These are phyloP conservation scores for Dionaea muscipula DNA, from an alignment of 179 eudicot genomes.

Conservation along the genomic window DNA sequence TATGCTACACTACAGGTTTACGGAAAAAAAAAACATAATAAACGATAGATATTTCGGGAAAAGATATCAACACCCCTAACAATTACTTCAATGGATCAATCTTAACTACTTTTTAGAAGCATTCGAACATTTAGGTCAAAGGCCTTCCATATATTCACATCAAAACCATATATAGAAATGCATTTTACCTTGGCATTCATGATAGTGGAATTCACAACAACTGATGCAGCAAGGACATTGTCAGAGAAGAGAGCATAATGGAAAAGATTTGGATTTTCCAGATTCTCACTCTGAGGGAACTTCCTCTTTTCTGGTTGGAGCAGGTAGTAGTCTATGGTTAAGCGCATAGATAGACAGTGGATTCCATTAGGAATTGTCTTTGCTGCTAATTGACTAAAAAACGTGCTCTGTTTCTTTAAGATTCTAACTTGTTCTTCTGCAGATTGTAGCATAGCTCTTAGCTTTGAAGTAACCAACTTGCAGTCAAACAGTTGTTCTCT, in stretches of 20 bases:
- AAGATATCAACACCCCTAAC: too few relatives aligned
- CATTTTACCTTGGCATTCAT: slow-evolving; percentile 60
- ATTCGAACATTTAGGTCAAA: too few relatives aligned
- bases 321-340: slow-evolving; percentile 67
- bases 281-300: slow-evolving; percentile 63
- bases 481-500: slow-evolving; percentile 63
- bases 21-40: too few relatives aligned
- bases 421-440: slow-evolving; percentile 86
- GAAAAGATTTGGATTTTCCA: slow-evolving; percentile 54
- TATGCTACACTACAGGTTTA: too few relatives aligned
- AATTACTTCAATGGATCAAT: too few relatives aligned
- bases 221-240: slow-evolving; percentile 86
- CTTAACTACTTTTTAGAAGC: too few relatives aligned
- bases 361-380: slow-evolving; percentile 88
- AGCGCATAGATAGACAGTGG: slow-evolving; percentile 80
- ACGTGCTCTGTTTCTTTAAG: slow-evolving; percentile 76
- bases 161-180: background rate
- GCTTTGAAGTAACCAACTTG: slow-evolving; percentile 58
- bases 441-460: slow-evolving; percentile 84
- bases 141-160: background rate
- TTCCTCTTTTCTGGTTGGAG: slow-evolving; percentile 53
- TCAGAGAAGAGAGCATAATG: slow-evolving; percentile 96
- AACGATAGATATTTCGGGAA: too few relatives aligned
- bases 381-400: slow-evolving; percentile 82
- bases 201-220: slow-evolving; percentile 80